Evolutionary conservation across 2,329 filamentous ascomycete genomes (phyloP).

Genomic region (Monosporascus sp.): DNA sequence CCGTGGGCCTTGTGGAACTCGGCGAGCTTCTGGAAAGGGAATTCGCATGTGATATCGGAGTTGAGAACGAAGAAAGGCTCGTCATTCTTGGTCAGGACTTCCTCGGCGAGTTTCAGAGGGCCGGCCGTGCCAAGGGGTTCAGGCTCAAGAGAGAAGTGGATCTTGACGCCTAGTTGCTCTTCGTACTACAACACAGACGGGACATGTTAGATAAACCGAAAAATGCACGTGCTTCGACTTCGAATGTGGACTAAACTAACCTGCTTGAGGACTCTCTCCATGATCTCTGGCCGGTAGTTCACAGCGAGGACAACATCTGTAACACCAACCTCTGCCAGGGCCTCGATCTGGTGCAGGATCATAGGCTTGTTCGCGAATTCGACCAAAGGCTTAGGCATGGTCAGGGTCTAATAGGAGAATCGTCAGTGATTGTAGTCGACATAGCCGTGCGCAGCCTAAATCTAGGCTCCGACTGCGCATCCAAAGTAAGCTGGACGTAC

Average conservation of each 20-base stretch:
- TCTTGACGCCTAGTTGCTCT: constrained; percentile 85
- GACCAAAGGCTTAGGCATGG: constrained; percentile 93
- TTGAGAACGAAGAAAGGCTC: constrained; percentile 97
- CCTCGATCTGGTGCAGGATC: constrained; percentile 97
- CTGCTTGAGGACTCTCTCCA: constrained; percentile 90
- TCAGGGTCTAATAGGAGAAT: constrained; percentile 66
- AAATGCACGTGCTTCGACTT: constrained; percentile 6
- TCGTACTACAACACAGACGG: constrained; percentile 60
- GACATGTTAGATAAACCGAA: constrained; percentile 7
- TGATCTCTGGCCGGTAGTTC: constrained; percentile 97
- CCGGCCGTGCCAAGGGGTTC: constrained; percentile 94
- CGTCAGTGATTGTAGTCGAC: constrained; percentile 13
- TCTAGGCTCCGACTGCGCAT: neutral
- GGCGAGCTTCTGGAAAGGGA: constrained; percentile 84
- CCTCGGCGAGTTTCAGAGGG: constrained; percentile 90
- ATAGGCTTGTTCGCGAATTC: constrained; percentile 99
- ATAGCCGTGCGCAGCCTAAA: neutral
- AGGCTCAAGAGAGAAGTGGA: constrained; percentile 93
- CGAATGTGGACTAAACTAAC: constrained; percentile 40
- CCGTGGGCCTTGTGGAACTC: constrained; percentile 91
- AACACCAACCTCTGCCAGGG: constrained; percentile 85
- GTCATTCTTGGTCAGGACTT: constrained; percentile 88
- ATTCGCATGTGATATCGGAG: constrained; percentile 97
- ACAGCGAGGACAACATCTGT: constrained; percentile 97
- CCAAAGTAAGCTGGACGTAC: constrained; percentile 48